Percentiles rank a stretch among this genome's conserved stretches.
Evolutionary conservation across 192 early-diverging fungal species (phyloP).

Genomic region (Linnemannia schmuckeri): DNA sequence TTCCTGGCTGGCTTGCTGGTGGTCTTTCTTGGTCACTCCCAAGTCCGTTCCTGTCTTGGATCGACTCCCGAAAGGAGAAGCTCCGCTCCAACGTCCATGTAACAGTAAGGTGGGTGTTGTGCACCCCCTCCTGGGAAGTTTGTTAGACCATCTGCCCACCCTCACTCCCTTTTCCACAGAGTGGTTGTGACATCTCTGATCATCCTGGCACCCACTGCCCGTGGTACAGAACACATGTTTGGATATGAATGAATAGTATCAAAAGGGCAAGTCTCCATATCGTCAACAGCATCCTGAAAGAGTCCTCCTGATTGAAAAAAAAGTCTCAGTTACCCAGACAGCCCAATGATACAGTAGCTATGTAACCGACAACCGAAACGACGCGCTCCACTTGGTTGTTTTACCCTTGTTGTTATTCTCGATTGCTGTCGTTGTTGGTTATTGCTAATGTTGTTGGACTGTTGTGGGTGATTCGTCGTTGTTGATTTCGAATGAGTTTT

Average conservation of each 20-base stretch:
- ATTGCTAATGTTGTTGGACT: background rate
- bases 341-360: background rate
- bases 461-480: background rate
- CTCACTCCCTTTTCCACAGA: background rate
- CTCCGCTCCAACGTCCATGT: slow-evolving; percentile 5
- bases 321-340: background rate
- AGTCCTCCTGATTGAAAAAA: background rate
- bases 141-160: background rate
- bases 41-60: background rate
- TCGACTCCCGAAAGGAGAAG: background rate
- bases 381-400: background rate
- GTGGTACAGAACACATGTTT: background rate
- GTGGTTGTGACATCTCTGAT: background rate
- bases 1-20: background rate
- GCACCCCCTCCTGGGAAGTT: background rate
- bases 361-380: background rate
- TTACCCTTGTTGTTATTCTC: background rate
- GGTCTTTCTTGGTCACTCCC: background rate
- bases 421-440: background rate
- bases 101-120: background rate
- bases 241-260: background rate
- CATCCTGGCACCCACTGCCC: background rate
- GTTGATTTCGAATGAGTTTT: background rate
- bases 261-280: background rate
- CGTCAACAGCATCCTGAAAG: background rate